Conservation (phyloP, 2,329 filamentous ascomycete genomes). For the Neofusicoccum laricinum region DNA sequence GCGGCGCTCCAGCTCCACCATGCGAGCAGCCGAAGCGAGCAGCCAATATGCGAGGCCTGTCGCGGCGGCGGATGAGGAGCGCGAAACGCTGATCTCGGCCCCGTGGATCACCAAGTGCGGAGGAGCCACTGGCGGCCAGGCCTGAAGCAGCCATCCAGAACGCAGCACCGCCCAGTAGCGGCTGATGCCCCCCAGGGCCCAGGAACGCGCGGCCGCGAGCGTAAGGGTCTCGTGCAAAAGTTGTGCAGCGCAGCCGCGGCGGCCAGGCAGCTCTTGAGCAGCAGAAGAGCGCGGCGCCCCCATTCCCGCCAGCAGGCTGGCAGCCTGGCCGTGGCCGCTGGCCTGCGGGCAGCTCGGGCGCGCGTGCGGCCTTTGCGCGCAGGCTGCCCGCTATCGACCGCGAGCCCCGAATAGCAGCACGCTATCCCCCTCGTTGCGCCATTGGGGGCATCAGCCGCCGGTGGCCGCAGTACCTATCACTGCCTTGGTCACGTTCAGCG, state of each 20-base stretch:
- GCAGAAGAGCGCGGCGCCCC: not conserved
- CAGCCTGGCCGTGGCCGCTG: not conserved
- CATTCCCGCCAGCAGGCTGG: not conserved
- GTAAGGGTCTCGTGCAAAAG: conserved; percentile 8
- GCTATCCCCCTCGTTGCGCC: conserved; percentile 14
- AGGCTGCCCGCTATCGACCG: conserved; percentile 8
- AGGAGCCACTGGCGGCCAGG: conserved; percentile 1
- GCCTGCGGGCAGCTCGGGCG: not conserved
- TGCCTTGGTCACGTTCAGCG: conserved; percentile 15
- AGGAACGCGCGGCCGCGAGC: conserved; percentile 13
- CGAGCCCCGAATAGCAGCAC: conserved; percentile 8
- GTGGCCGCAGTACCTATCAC: conserved; percentile 13
- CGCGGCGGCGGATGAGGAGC: not conserved
- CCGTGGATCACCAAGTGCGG: conserved; percentile 13
- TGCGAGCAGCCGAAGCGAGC: conserved; percentile 1
- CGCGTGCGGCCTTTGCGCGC: not conserved
- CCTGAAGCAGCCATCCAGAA: conserved; percentile 10
- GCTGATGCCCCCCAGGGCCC: not conserved
- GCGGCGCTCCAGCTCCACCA: conserved; percentile 5
- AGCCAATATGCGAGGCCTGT: not conserved
- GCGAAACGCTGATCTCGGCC: conserved; percentile 8
- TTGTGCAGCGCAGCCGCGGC: not conserved
- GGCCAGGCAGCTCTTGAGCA: not conserved
- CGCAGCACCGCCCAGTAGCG: not conserved
- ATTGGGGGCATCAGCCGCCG: conserved; percentile 12